A percentile compares a stretch with the other conserved stretches of the same genome.
Evolutionary conservation across 192 early-diverging fungal genomes (phyloP).

Genomic region (Dimargaris cristalligena): DNA sequence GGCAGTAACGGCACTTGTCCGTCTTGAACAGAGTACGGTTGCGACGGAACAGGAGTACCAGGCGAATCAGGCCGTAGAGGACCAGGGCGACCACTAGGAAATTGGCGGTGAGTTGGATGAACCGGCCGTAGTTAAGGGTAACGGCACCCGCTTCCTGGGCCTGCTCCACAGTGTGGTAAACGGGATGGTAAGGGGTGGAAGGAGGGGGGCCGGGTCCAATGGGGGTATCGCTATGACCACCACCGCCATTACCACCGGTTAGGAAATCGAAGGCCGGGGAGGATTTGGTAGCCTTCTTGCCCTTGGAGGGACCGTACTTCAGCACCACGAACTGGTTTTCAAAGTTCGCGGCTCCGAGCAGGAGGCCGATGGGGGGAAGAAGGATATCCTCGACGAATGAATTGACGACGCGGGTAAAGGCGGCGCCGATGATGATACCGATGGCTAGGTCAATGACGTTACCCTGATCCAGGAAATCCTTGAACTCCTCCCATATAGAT

Average conservation of each 20-base stretch:
- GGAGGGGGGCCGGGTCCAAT: too few species aligned
- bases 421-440: slow-evolving; percentile 31
- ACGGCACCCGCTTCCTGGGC: slow-evolving; percentile 2
- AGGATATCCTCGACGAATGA: slow-evolving; percentile 9
- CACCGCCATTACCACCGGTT: background rate
- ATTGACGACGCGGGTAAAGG: slow-evolving; percentile 17
- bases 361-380: slow-evolving; percentile 1
- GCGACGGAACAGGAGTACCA: background rate
- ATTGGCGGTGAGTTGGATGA: background rate
- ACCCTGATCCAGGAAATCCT: slow-evolving; percentile 20
- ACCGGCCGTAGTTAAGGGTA: slow-evolving; percentile 6
- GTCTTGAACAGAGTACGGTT: background rate
- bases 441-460: slow-evolving; percentile 34
- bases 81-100: background rate
- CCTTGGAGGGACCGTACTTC: background rate
- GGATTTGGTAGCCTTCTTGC: background rate
- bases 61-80: background rate
- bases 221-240: too few species aligned
- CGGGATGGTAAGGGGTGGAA: too few species aligned
- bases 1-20: background rate
- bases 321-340: slow-evolving; percentile 4
- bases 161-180: slow-evolving; percentile 5
- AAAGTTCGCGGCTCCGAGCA: slow-evolving; percentile 8
- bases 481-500: slow-evolving; percentile 21
- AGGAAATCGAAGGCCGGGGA: background rate